phyloP scores from a whole-genome alignment of 177 flowering plant genomes.

The Telopea speciosissima region DNA sequence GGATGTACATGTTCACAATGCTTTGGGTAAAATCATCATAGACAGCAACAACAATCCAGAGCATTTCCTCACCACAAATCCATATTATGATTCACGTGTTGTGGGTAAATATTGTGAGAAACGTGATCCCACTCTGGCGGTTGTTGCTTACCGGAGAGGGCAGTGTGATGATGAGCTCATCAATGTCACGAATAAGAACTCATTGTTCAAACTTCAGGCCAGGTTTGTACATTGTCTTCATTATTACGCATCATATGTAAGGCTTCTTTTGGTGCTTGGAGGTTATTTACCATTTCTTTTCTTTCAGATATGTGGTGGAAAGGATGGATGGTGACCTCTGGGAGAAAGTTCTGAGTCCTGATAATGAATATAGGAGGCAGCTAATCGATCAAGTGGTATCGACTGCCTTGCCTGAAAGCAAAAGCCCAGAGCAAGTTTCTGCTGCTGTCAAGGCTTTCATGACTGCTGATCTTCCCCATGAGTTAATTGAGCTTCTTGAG shows the following conservation, averaged over 20 bases:
- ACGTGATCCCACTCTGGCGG: slow-evolving; percentile 80
- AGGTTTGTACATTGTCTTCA: slow-evolving; percentile 38
- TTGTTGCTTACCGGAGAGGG: slow-evolving; percentile 78
- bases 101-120: slow-evolving; percentile 84
- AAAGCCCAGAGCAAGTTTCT: slow-evolving; percentile 86
- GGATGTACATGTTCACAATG: slow-evolving; percentile 87
- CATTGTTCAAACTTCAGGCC: slow-evolving; percentile 70
- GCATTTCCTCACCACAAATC: slow-evolving; percentile 81
- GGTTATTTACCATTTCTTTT: neutral
- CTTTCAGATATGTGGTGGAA: slow-evolving; percentile 72
- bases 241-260: neutral
- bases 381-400: slow-evolving; percentile 89
- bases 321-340: slow-evolving; percentile 80
- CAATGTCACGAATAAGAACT: slow-evolving; percentile 72
- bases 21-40: slow-evolving; percentile 76
- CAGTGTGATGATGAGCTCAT: slow-evolving; percentile 83
- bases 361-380: slow-evolving; percentile 64
- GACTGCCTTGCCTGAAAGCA: slow-evolving; percentile 86
- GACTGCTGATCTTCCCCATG: slow-evolving; percentile 91
- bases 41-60: slow-evolving; percentile 84
- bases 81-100: slow-evolving; percentile 76
- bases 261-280: neutral
- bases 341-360: slow-evolving; percentile 73
- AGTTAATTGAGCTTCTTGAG: slow-evolving; percentile 74
- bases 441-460: slow-evolving; percentile 84